phyloP scores from a whole-genome alignment of 169 alveolate species.

The Plasmodium chabaudi region DNA sequence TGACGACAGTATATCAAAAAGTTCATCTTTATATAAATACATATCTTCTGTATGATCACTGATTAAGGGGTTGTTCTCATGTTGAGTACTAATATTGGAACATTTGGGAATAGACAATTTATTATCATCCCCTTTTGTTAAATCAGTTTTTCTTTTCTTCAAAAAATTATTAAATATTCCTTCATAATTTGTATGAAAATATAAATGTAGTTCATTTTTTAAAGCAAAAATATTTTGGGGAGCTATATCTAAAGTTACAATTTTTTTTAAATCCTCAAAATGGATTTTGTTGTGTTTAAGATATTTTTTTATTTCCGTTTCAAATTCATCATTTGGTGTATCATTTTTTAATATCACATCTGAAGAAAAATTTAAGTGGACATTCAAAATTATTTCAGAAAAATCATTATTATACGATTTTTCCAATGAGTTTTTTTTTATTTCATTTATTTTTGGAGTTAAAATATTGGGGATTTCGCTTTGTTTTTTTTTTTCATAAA shows the following conservation, averaged over 20 bases:
- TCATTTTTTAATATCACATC: constrained; percentile 40
- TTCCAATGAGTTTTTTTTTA: neutral
- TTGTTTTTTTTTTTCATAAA: neutral
- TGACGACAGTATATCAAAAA: constrained; percentile 1
- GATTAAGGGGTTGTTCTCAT: neutral
- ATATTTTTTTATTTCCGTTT: constrained; percentile 43
- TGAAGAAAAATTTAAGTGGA: constrained; percentile 33
- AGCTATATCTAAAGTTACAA: neutral
- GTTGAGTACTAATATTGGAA: neutral
- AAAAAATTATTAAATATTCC: constrained; percentile 19
- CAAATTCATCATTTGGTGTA: constrained; percentile 32
- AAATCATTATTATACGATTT: neutral
- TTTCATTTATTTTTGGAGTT: no score
- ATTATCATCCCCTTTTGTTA: neutral
- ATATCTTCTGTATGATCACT: neutral
- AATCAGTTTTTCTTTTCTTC: neutral
- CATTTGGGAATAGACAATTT: neutral
- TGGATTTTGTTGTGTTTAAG: constrained; percentile 23
- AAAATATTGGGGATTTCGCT: neutral
- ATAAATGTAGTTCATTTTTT: constrained; percentile 32
- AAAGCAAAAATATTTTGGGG: constrained; percentile 38
- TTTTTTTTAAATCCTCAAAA: constrained; percentile 32
- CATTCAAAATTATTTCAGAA: constrained; percentile 5
- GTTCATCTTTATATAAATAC: constrained; percentile 15
- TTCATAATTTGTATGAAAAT: constrained; percentile 28